Evolutionary conservation across 257 asterid genomes (phyloP), one percentile per base, ranked within the genome.

Genomic region (Sherardia arvensis): DNA sequence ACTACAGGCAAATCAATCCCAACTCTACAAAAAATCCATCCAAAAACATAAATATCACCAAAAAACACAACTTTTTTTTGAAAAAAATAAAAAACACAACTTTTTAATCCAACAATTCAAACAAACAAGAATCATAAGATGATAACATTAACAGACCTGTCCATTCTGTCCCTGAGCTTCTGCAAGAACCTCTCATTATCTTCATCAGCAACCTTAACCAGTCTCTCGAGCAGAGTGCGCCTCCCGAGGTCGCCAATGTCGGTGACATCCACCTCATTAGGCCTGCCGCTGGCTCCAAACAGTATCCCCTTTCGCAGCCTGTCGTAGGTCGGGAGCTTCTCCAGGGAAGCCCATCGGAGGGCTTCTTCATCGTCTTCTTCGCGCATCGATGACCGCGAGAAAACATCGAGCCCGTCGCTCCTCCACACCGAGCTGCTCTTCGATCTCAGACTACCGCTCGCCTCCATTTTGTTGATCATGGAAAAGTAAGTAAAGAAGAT

Each of bases 341-440:
- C 95, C 1, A 87, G 78, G 3, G 84, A 75, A 38, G 95, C 92
- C 95, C 95, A 83, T 66, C 69, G 80, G 4, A 83, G 66, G 48
- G 86, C 84, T n/a, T 83, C 92, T 71, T 87, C 95, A 30, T 87
- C 95, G 27, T 84, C 87, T 68, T 82, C 92, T 5, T 82, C 84
- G 7, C 20, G 49, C 0, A 2, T 43, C 49, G 79, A 56, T 25
- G 92, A 82, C 26, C 81, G 83, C 8, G 90, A 74, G 57, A 84
- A 84, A 1, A 72, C 71, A 22, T 80, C 89, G 1, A 71, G 20
- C 1, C 86, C 89, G 0, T 79, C 70, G 23, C 70, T 84, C 67
- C 91, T 77, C 95, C 91, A 86, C 53, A 82, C 0, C 4, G 79
- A 68, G 14, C 71, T 51, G 38, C 88, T 84, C 61, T 71, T 77